Conservation (phyloP, 2,329 filamentous ascomycete genomes). For the Aspergillus cejpii region DNA sequence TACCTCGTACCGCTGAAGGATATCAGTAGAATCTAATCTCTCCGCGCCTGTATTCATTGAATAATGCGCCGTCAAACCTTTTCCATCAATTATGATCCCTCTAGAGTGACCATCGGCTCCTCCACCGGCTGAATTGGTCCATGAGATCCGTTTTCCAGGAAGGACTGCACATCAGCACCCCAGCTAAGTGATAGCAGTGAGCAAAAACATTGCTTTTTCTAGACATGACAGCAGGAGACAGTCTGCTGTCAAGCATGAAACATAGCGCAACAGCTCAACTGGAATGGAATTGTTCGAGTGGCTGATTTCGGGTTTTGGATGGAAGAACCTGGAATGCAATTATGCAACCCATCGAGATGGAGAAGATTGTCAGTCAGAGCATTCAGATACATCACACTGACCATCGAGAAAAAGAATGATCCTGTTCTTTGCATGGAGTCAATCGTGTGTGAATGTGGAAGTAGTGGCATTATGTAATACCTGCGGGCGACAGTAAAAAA, state of each 20-base stretch:
- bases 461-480: too few relatives aligned
- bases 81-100: slow-evolving; percentile 48
- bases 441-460: too few relatives aligned
- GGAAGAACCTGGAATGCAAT: slow-evolving; percentile 1
- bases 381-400: neutral
- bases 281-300: neutral
- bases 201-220: slow-evolving; percentile 2
- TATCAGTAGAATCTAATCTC: slow-evolving; percentile 47
- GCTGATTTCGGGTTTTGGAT: neutral
- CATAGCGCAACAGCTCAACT: neutral
- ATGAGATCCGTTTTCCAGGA: slow-evolving; percentile 41
- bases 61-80: slow-evolving; percentile 50
- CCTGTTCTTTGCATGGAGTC: too few relatives aligned
- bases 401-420: too few relatives aligned
- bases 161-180: slow-evolving; percentile 32
- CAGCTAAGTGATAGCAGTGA: neutral
- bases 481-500: too few relatives aligned
- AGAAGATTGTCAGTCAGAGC: neutral
- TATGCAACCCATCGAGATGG: neutral
- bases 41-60: slow-evolving; percentile 41
- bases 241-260: neutral
- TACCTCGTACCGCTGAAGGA: slow-evolving; percentile 48
- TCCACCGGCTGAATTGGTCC: slow-evolving; percentile 36
- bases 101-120: slow-evolving; percentile 17
- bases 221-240: neutral